Evolutionary conservation across 2,329 filamentous ascomycete species (phyloP).

Genomic region (Penicillium sp.): DNA sequence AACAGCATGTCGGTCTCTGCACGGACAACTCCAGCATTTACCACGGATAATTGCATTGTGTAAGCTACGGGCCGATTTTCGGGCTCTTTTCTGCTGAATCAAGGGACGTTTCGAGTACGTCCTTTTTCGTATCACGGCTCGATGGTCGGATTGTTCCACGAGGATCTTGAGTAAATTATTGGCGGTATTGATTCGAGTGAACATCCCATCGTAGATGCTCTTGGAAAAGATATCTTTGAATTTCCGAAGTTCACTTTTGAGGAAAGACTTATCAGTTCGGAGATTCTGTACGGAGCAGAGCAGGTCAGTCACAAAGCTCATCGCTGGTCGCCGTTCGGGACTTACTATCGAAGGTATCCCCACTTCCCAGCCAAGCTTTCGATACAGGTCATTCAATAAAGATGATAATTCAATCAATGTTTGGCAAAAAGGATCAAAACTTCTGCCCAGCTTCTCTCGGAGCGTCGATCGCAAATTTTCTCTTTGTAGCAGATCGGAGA

Average conservation of each 20-base stretch:
- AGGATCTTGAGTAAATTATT: conserved; percentile 20
- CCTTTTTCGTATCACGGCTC: not conserved
- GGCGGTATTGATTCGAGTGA: conserved; percentile 10
- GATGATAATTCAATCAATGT: not conserved
- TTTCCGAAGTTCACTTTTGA: conserved; percentile 3
- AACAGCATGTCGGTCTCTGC: not conserved
- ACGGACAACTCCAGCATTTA: conserved; percentile 2
- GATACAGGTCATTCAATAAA: conserved; percentile 9
- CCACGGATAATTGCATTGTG: not conserved
- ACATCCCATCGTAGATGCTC: conserved; percentile 18
- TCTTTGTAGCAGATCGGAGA: conserved; percentile 1
- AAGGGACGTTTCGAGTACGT: not conserved
- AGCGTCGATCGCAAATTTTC: conserved; percentile 4
- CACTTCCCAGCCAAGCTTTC: conserved; percentile 1
- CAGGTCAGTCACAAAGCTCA: too few relatives aligned
- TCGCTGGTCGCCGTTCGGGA: too few relatives aligned
- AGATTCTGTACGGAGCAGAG: too few relatives aligned
- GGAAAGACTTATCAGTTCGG: not conserved
- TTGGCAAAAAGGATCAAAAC: conserved; percentile 13
- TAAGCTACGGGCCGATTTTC: not conserved
- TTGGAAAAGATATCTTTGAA: conserved; percentile 18
- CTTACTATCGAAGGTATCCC: not conserved
- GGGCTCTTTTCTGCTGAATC: not conserved
- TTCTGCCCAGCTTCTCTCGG: not conserved
- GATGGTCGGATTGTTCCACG: conserved; percentile 15